Conservation (phyloP, 2,329 filamentous ascomycete species). For the Aspergillus melleus region DNA sequence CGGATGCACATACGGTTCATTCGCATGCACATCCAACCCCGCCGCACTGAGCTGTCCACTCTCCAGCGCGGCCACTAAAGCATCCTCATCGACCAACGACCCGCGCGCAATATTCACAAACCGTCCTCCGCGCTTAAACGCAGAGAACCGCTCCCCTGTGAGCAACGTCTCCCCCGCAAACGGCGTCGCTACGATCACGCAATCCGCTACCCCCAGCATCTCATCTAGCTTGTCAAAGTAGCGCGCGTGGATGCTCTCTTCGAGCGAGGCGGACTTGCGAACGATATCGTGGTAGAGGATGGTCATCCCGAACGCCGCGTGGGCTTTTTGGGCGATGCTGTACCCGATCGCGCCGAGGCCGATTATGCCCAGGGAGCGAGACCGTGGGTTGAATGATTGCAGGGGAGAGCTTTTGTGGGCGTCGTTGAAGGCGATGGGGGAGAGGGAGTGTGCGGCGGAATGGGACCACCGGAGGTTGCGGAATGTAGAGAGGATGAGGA, state of each 20-base stretch:
- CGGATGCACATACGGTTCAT: conserved; percentile 54
- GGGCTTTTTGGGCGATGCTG: conserved; percentile 60
- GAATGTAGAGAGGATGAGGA: conserved; percentile 69
- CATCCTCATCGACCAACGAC: conserved; percentile 50
- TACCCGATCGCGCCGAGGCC: conserved; percentile 69
- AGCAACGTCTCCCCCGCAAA: conserved; percentile 42
- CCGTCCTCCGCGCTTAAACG: conserved; percentile 50
- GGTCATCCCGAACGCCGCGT: conserved; percentile 64
- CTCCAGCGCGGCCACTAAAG: conserved; percentile 49
- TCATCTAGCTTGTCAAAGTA: conserved; percentile 47
- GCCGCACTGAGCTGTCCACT: conserved; percentile 48
- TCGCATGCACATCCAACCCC: conserved; percentile 56
- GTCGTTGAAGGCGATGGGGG: conserved; percentile 51
- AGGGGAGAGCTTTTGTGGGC: conserved; percentile 63
- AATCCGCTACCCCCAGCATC: conserved; percentile 46
- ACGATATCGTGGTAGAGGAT: conserved; percentile 58
- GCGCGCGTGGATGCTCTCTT: conserved; percentile 40
- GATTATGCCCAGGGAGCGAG: conserved; percentile 63
- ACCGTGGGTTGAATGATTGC: conserved; percentile 63
- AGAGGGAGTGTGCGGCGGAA: conserved; percentile 52
- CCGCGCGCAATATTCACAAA: conserved; percentile 56
- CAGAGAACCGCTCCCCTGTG: conserved; percentile 43
- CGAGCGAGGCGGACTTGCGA: conserved; percentile 38
- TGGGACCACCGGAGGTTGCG: conserved; percentile 67
- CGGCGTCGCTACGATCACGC: conserved; percentile 51